Evolutionary conservation across 192 early-diverging fungal species (phyloP), one percentile per base, ranked within the genome.

Genomic region (Backusella westeae): DNA sequence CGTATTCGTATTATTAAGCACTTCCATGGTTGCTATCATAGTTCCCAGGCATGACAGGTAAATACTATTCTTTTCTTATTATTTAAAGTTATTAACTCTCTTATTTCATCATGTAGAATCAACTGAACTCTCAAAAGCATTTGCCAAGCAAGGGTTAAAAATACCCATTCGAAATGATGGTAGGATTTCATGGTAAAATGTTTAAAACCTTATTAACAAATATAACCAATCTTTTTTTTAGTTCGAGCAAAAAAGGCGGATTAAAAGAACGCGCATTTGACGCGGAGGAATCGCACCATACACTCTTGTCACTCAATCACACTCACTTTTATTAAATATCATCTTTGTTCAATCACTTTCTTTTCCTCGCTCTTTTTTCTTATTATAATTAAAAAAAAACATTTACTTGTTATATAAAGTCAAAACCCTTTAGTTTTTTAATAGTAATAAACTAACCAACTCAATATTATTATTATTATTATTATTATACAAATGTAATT

Each of bases 1-100:
- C 9, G 3, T 19, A 26, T 17, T 76, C 15, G 6, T 10, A 10
- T 53, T 14, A 32, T 56, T 26, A 67, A 19, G n/a, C 29, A 7
- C 1, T 49, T 49, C 46, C n/a, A 49, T 7, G 19, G 3, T 21
- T 5, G 15, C 42, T 14, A 44, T 49, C 34, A 29, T 69, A 81
- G 80, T 94, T 94, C 76, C 92, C 93, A 0, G 93, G 93, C 69
- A 94, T 94, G 93, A 93, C 92, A 75, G 92, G 92, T 93, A 38
- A 70, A 4, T 14, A 15, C 59, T 26, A 9, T 44, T 56, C 17
- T 52, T 26, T 75, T 29, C 34, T 49, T 41, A 15, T 53, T 23
- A 3, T 69, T 0, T 44, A n/a, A 14, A 14, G 39, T 29, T 12
- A 14, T 69, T 44, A 44, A 44, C 17, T 19, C 17, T 39, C 32